phyloP scores from a whole-genome alignment of 2,329 filamentous ascomycete species.

The Aotearoamyces nothofagi region DNA sequence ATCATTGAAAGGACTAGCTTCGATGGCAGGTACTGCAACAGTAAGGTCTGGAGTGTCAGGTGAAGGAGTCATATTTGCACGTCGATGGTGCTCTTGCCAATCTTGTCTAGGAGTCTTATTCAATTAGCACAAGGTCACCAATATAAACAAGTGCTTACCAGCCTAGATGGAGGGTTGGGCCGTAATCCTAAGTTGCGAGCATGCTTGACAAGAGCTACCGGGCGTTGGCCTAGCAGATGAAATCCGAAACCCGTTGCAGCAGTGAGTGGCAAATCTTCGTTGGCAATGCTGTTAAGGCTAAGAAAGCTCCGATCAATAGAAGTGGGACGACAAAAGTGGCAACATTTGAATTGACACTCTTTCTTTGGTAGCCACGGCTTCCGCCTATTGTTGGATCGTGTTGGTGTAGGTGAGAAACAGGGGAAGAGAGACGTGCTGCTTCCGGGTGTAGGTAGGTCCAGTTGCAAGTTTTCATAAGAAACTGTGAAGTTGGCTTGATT shows the following conservation, averaged over 20 bases:
- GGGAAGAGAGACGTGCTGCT: too few relatives aligned
- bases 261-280: slow-evolving; percentile 32
- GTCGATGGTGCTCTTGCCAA: too few relatives aligned
- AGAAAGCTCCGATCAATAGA: slow-evolving; percentile 29
- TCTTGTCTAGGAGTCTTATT: slow-evolving; percentile 1
- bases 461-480: too few relatives aligned
- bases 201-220: slow-evolving; percentile 14
- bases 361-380: slow-evolving; percentile 25
- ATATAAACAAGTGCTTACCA: not conserved
- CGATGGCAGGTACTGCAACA: not conserved
- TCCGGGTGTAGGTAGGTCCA: too few relatives aligned
- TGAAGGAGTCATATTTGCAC: not conserved
- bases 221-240: slow-evolving; percentile 26
- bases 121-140: not conserved
- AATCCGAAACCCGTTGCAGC: slow-evolving; percentile 38
- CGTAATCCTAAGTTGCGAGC: slow-evolving; percentile 16
- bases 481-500: too few relatives aligned
- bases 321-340: slow-evolving; percentile 30
- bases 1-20: slow-evolving; percentile 3
- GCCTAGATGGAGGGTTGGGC: slow-evolving; percentile 7
- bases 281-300: slow-evolving; percentile 32
- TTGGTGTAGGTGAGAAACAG: slow-evolving; percentile 1
- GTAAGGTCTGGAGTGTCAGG: not conserved
- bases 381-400: not conserved
- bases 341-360: slow-evolving; percentile 35